Evolutionary conservation across 2,329 filamentous ascomycete genomes (phyloP).

Genomic region (Colletotrichum nymphaeae): DNA sequence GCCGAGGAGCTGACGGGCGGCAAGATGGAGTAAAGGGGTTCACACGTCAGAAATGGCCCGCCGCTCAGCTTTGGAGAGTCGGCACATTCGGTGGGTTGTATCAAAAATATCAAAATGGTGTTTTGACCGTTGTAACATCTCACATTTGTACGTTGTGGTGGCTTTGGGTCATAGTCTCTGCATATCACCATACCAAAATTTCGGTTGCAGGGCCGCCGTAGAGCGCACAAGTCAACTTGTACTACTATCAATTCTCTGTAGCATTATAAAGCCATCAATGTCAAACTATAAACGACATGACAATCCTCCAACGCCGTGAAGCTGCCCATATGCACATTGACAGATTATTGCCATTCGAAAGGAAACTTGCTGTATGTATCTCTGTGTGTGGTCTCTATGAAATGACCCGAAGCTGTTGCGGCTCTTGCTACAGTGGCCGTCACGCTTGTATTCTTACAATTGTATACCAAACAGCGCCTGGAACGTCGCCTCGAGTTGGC

Average conservation of each 20-base stretch:
- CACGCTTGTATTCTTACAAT: constrained; percentile 30
- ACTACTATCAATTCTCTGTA: constrained; percentile 35
- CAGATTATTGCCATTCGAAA: constrained; percentile 22
- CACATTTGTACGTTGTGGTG: constrained; percentile 10
- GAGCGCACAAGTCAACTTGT: constrained; percentile 24
- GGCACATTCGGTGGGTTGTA: constrained; percentile 3
- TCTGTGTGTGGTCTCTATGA: constrained; percentile 25
- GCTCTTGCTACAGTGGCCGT: not conserved
- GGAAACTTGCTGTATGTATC: constrained; percentile 20
- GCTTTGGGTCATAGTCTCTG: constrained; percentile 7
- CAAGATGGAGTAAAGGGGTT: constrained; percentile 58
- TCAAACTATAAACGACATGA: constrained; percentile 17
- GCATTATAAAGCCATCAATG: constrained; percentile 33
- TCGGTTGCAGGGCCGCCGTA: not conserved
- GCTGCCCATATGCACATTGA: constrained; percentile 27
- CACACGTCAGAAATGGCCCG: constrained; percentile 30
- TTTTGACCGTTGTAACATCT: constrained; percentile 16
- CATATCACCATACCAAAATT: constrained; percentile 11
- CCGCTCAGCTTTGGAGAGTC: constrained; percentile 13
- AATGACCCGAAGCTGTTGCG: constrained; percentile 24
- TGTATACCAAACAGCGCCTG: constrained; percentile 15
- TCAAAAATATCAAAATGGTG: constrained; percentile 2
- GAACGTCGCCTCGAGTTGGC: not conserved
- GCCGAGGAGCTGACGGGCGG: constrained; percentile 71
- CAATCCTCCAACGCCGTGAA: constrained; percentile 22